Base-by-base conservation (phyloP, 441 rosid species). In the Syzygium malaccense region DNA sequence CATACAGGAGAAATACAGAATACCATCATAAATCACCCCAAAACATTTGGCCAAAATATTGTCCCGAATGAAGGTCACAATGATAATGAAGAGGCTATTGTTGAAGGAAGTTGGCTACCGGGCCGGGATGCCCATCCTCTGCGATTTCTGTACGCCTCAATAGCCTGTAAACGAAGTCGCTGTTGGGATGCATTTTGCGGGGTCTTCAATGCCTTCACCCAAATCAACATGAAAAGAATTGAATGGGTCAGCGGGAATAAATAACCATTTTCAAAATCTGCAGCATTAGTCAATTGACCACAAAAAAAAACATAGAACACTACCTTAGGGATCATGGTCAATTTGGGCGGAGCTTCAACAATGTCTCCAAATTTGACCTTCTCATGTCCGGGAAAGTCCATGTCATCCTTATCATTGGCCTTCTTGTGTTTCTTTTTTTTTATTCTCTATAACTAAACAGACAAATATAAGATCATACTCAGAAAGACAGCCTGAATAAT, bases 241-340 rank as follows among this genome's bases (percentile, higher is more conserved):
- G 23, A 37, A 71, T 37, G 28, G 83, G 83, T 71, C 23, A 3
- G 6, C 5, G 0, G 51, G 51, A 71, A 37, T 20, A 71, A 79
- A 49, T 13, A 8, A 8, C 11, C 18, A 32, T 2, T 66, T 66
- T 66, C 4, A 1, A 10, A 66, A 32, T 68, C 78, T 68, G 14
- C 26, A 4, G 14, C 10, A 2, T 32, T 68, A 68, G 48, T 68
- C 2, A 4, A 66, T 68, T 32, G 14, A 68, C 78, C 45, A 71
- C 83, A 23, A 1, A 33, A 26, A 25, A 68, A 68, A 33, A 68
- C 25, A 68, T 51, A 8, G 55, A 62, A 87, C 45, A 45, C 71
- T 88, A 96, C 97, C 96, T 94, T 96, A 23, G 96, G 98, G 85
- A 94, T 30, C 19, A 88, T 49, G 86, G 90, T 89, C 90, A 97